A percentile compares a stretch with the other conserved stretches of the same genome.
These are phyloP conservation scores for Podosphaera aphanis DNA, from an alignment of 2,329 filamentous ascomycete species.

Conservation along the genomic window DNA sequence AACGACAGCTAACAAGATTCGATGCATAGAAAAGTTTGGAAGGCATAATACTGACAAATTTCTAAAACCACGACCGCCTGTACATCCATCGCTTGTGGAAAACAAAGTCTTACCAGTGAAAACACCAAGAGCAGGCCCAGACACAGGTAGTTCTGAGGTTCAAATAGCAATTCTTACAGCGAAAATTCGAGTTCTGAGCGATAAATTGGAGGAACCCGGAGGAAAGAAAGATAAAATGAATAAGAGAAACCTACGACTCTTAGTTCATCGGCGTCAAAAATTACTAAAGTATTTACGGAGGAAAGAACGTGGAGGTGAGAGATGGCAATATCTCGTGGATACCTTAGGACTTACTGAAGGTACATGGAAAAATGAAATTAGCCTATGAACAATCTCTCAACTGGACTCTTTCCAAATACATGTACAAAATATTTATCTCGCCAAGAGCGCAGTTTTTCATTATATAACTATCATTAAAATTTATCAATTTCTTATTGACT, in stretches of 20 bases:
- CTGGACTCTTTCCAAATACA: not conserved
- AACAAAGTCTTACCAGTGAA: conserved; percentile 16
- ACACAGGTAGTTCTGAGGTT: conserved; percentile 92
- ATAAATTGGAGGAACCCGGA: conserved; percentile 40
- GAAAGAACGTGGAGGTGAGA: conserved; percentile 73
- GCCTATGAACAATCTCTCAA: conserved; percentile 26
- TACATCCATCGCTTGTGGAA: conserved; percentile 6
- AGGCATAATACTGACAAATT: conserved; percentile 63
- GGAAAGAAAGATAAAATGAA: conserved; percentile 80
- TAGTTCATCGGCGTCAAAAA: conserved; percentile 80
- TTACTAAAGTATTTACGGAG: conserved; percentile 63
- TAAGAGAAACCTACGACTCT: conserved; percentile 64
- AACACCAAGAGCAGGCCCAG: conserved; percentile 53
- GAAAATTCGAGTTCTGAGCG: conserved; percentile 66
- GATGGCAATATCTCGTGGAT: conserved; percentile 71
- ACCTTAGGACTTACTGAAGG: conserved; percentile 69
- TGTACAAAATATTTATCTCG: not conserved
- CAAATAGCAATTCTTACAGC: conserved; percentile 87
- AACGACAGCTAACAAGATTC: conserved; percentile 58
- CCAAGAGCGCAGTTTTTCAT: conserved; percentile 6
- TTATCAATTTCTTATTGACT: not conserved
- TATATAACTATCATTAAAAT: conserved; percentile 9
- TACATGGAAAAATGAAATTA: conserved; percentile 79
- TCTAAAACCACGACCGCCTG: conserved; percentile 25
- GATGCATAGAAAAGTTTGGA: conserved; percentile 72